Evolutionary conservation across 805 yeast genomes (phyloP).

Genomic region (Saccharomycopsis fibuligera): DNA sequence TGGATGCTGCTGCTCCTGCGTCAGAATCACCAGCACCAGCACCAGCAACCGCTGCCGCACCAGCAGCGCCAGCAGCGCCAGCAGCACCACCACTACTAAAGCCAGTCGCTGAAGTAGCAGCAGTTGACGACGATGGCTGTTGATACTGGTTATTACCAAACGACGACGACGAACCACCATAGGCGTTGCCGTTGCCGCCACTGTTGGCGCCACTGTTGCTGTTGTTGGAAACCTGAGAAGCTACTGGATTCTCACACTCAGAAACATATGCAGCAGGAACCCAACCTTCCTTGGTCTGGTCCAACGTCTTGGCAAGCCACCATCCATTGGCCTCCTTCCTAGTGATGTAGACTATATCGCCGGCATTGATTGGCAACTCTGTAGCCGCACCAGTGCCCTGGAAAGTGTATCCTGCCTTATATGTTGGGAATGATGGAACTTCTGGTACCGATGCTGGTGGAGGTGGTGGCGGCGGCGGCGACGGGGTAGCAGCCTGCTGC

Average conservation of each 20-base stretch:
- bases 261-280: slow-evolving; percentile 90
- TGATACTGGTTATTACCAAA: too few relatives aligned
- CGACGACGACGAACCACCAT: neutral
- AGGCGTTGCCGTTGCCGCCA: neutral
- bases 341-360: slow-evolving; percentile 64
- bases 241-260: slow-evolving; percentile 43
- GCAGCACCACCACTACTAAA: slow-evolving; percentile 20
- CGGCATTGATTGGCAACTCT: slow-evolving; percentile 71
- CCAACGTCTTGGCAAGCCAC: slow-evolving; percentile 81
- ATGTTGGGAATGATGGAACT: slow-evolving; percentile 67
- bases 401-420: slow-evolving; percentile 80
- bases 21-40: slow-evolving; percentile 17
- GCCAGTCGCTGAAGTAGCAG: slow-evolving; percentile 23
- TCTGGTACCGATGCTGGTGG: slow-evolving; percentile 65
- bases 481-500: slow-evolving; percentile 26
- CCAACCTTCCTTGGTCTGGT: slow-evolving; percentile 87
- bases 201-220: neutral
- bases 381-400: slow-evolving; percentile 81
- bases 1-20: slow-evolving; percentile 5
- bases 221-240: neutral
- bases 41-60: slow-evolving; percentile 5
- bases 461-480: slow-evolving; percentile 54
- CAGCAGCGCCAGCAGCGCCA: slow-evolving; percentile 6
- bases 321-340: slow-evolving; percentile 83
- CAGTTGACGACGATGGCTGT: slow-evolving; percentile 29